Base-by-base conservation (phyloP, 371 early-diverging fungal species). In the Lichtheimia hyalospora region DNA sequence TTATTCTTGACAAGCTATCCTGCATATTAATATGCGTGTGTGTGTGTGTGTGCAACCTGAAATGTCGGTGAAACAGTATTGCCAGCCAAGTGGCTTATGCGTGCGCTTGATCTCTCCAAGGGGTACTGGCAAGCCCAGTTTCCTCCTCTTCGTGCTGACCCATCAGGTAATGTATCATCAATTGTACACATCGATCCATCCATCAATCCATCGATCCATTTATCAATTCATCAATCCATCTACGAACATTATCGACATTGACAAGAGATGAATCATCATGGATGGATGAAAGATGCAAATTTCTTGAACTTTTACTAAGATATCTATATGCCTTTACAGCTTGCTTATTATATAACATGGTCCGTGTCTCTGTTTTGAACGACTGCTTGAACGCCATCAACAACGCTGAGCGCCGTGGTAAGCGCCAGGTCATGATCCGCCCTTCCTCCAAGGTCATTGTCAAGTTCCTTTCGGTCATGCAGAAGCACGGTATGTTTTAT, bases 391-490 rank as follows among this genome's bases (percentile, higher is more conserved):
- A 95, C 89, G 88, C 87, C 86, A 98, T 99, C 82, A 92, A 91
- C 91, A 99, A 99, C 78, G 61, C 63, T 41, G 63, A 63, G 49
- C 60, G 58, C 42, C 66, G 69, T 52, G 97, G 96, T 65, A 96
- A 96, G 88, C 89, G 96, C 70, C 96, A 97, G 83, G 97, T 98
- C 55, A 67, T 97, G 61, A 81, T 99, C 76, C 91, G 96, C 62
- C 94, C 95, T 61, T 89, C 90, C 64, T 96, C 96, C 77, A 96
- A 96, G 88, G 96, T 97, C 77, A 89, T 96, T 66, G 86, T 95
- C 85, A 92, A 93, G 85, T 99, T 99, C 89, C 82, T 99, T 60
- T 90, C 92, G 63, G 95, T 96, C 74, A 99, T 99, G 99, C 99
- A 96, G 84, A 92, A 92, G 84, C 95, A 96, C 81, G 95, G 91